Percentiles rank a stretch among this genome's conserved stretches.
Conservation (phyloP, 768 basidiomycete genomes). For the Amanita inopinata region DNA sequence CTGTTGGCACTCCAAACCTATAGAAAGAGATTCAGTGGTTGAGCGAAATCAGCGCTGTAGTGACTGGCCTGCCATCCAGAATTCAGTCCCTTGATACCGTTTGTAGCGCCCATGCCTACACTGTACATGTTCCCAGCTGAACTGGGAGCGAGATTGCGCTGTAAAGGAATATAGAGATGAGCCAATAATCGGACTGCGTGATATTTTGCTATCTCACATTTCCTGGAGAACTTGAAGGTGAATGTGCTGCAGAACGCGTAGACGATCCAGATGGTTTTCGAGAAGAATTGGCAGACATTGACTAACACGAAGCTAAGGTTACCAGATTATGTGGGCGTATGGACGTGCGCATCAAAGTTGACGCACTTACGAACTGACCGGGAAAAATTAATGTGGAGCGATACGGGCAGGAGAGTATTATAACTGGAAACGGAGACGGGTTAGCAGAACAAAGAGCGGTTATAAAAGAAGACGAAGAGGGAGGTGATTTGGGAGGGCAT, state of each 20-base stretch:
- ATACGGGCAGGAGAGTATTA: conserved; percentile 11
- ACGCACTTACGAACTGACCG: not conserved
- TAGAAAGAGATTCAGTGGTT: conserved; percentile 10
- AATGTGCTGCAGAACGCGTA: conserved; percentile 52
- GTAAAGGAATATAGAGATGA: conserved; percentile 13
- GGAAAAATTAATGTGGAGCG: conserved; percentile 19
- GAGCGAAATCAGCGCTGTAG: not conserved
- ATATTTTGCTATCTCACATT: conserved; percentile 33
- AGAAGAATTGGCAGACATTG: conserved; percentile 37
- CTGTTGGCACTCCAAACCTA: conserved; percentile 53
- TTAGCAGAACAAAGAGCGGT: conserved; percentile 18
- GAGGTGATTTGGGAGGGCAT: too few species aligned
- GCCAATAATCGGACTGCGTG: conserved; percentile 4
- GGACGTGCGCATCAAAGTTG: not conserved
- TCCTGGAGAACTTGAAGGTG: conserved; percentile 50
- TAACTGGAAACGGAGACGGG: conserved; percentile 10
- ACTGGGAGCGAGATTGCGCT: conserved; percentile 15
- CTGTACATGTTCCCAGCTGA: conserved; percentile 40
- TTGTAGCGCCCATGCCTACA: conserved; percentile 37
- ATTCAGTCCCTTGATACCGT: conserved; percentile 41
- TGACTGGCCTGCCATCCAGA: conserved; percentile 55
- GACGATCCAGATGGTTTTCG: conserved; percentile 66
- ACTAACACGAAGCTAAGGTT: conserved; percentile 15
- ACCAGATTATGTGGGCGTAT: conserved; percentile 8
- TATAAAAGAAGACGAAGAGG: conserved; percentile 19